phyloP scores from a whole-genome alignment of 441 rosid species.

The Adansonia madagascariensis region DNA sequence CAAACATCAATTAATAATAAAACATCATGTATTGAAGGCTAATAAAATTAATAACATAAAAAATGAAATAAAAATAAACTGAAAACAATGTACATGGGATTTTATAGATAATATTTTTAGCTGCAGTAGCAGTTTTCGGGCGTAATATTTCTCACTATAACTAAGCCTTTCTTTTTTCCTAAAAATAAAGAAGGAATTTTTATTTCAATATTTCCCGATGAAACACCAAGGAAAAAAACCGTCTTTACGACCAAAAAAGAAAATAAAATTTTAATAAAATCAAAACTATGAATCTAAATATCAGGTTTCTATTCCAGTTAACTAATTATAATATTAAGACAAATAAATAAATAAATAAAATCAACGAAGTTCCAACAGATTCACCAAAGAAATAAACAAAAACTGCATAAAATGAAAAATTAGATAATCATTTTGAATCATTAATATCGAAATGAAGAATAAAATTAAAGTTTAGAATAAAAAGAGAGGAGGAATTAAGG shows the following conservation, averaged over 20 bases:
- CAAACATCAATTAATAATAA: background rate
- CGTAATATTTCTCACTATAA: background rate
- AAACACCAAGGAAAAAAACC: background rate
- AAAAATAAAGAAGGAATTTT: background rate
- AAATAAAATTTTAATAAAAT: background rate
- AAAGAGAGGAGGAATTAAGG: background rate
- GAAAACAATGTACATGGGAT: too few relatives aligned
- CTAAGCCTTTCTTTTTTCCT: background rate
- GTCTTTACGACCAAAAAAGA: background rate
- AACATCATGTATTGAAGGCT: background rate
- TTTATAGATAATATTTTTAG: background rate
- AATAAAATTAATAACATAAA: background rate
- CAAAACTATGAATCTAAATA: background rate
- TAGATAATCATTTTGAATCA: background rate
- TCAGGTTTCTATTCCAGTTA: background rate
- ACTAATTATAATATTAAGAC: background rate
- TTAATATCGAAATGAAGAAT: background rate
- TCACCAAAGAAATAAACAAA: background rate
- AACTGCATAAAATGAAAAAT: background rate
- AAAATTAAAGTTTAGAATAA: background rate
- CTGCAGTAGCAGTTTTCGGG: too few relatives aligned
- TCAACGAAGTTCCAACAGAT: background rate
- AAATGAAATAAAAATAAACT: background rate
- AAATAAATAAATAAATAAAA: background rate
- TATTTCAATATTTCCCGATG: background rate